phyloP scores from a whole-genome alignment of 2,329 filamentous ascomycete species.

The Ceratocystis cubensis region DNA sequence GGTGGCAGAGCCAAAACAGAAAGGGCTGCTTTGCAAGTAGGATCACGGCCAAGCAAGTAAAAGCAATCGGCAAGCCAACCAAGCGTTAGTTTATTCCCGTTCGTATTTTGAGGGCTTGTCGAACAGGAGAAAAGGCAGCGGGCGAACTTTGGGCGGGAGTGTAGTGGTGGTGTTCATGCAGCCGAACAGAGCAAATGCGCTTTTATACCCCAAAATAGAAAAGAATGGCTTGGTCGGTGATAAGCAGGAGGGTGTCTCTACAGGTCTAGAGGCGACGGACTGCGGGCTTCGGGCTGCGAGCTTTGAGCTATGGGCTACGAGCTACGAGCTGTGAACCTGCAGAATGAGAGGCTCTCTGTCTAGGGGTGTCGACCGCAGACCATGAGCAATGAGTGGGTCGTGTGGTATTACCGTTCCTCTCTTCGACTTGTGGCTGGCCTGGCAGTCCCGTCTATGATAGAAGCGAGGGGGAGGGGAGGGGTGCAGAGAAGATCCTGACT shows the following conservation, averaged over 20 bases:
- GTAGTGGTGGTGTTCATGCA: constrained; percentile 2
- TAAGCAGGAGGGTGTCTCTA: not conserved
- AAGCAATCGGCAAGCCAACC: not conserved
- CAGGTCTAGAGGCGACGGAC: not conserved
- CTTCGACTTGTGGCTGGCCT: constrained; percentile 1
- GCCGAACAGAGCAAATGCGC: not conserved
- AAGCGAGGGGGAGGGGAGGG: not conserved
- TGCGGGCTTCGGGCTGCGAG: not conserved
- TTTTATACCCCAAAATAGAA: not conserved
- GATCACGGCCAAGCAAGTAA: not conserved
- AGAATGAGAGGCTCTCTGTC: not conserved
- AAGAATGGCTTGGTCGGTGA: not conserved
- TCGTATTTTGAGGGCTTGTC: not conserved
- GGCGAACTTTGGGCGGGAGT: not conserved
- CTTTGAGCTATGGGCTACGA: not conserved
- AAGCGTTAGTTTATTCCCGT: not conserved
- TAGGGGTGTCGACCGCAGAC: not conserved
- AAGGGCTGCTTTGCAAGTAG: not conserved
- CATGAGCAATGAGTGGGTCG: not conserved
- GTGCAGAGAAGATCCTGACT: not conserved
- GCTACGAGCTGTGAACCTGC: not conserved
- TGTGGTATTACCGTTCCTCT: not conserved
- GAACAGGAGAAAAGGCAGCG: not conserved
- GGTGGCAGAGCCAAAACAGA: not conserved
- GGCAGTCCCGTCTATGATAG: not conserved